Percentiles rank a stretch among this genome's conserved stretches.
These are phyloP conservation scores for Penicillium sp. DNA, from an alignment of 2,329 filamentous ascomycete genomes.

Conservation along the genomic window DNA sequence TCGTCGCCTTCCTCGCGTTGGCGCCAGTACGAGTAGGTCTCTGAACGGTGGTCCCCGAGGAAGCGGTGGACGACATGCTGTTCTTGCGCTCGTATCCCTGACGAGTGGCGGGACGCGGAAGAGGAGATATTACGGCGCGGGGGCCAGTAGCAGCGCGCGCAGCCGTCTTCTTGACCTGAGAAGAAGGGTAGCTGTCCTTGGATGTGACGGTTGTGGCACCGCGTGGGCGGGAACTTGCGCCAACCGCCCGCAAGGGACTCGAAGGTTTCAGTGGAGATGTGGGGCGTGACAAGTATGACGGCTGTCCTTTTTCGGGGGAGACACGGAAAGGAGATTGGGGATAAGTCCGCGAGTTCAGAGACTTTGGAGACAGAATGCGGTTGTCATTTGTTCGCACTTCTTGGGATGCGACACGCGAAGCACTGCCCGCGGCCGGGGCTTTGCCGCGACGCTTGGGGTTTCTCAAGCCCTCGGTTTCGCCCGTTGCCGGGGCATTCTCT, in stretches of 20 bases:
- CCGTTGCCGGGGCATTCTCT: conserved; percentile 58
- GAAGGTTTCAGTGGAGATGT: conserved; percentile 60
- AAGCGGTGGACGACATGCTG: conserved; percentile 37
- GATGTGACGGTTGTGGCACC: conserved; percentile 25
- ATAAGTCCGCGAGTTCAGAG: conserved; percentile 69
- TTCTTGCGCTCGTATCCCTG: conserved; percentile 35
- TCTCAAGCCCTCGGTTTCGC: conserved; percentile 47
- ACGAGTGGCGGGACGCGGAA: conserved; percentile 37
- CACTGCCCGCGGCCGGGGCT: conserved; percentile 35
- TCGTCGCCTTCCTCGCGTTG: conserved; percentile 29
- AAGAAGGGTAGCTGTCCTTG: conserved; percentile 26
- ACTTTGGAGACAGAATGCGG: conserved; percentile 74
- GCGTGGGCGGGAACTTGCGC: conserved; percentile 20
- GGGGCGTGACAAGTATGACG: conserved; percentile 56
- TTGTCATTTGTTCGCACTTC: conserved; percentile 45
- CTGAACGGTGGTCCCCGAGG: conserved; percentile 38
- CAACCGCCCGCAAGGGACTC: conserved; percentile 35
- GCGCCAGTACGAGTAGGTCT: conserved; percentile 29
- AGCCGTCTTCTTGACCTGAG: conserved; percentile 30
- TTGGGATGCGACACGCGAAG: conserved; percentile 42
- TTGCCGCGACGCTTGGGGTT: conserved; percentile 66
- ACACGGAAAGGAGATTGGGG: conserved; percentile 53
- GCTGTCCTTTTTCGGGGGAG: conserved; percentile 40
- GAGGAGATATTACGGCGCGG: conserved; percentile 27
- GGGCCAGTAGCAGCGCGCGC: conserved; percentile 30